phyloP scores from a whole-genome alignment of 768 basidiomycete genomes.

The Termitomyces sp. region DNA sequence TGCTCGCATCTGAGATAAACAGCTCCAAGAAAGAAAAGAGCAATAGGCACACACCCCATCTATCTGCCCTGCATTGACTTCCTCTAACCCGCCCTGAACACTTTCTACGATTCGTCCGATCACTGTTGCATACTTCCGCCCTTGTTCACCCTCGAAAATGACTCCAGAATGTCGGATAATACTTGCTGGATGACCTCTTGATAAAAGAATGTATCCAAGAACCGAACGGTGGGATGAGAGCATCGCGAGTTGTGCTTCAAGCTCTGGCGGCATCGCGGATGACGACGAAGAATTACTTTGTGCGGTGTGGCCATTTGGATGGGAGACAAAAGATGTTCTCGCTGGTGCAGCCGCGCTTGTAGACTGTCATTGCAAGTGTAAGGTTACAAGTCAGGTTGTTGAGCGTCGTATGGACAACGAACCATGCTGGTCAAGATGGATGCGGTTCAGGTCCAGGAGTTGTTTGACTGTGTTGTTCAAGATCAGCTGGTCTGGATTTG shows the following conservation, averaged over 20 bases:
- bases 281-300: conserved; percentile 19
- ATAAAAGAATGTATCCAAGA: conserved; percentile 82
- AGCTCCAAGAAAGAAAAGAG: background rate
- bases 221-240: conserved; percentile 83
- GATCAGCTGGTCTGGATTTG: background rate
- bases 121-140: conserved; percentile 68
- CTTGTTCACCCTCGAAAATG: conserved; percentile 83
- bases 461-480: background rate
- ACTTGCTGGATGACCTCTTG: conserved; percentile 65
- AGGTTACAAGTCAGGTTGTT: background rate
- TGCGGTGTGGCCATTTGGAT: conserved; percentile 15
- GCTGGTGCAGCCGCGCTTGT: conserved; percentile 14
- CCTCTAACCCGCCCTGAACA: conserved; percentile 76
- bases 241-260: conserved; percentile 71
- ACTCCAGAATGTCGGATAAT: conserved; percentile 86
- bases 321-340: conserved; percentile 25
- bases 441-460: background rate
- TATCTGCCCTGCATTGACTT: conserved; percentile 48
- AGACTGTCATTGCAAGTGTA: background rate
- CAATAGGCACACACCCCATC: conserved; percentile 19
- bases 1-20: background rate
- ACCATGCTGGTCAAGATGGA: conserved; percentile 7
- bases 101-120: conserved; percentile 74
- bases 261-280: conserved; percentile 61
- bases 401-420: background rate